Base-by-base conservation (phyloP, 306 rosid genomes). In the Trichosanthes truncata region DNA sequence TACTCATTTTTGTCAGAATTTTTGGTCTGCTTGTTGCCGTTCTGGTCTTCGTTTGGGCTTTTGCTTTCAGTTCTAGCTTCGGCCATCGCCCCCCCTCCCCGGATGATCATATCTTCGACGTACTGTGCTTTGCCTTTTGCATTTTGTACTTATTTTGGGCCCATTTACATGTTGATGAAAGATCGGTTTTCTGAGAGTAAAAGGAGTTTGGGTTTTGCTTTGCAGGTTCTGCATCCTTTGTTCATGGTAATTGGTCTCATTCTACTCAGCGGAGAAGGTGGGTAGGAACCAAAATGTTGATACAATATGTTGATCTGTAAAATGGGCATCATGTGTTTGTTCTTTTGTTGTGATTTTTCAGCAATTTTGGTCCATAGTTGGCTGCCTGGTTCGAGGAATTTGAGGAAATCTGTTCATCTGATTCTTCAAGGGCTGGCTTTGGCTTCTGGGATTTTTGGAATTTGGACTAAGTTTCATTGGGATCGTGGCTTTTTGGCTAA, bases 231-330 rank as follows among this genome's bases (percentile, higher is more conserved):
- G 67, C 99, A 95, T 84, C 99, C 99, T 76, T 62, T 95, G 49
- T 74, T 91, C 5, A 95, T 93, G 99, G 97, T 95, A 71, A 89
- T 95, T 82, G 99, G 99, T 21, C 90, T 95, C 78, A 85, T 92
- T 72, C 89, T 92, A 62, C 59, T 93, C 67, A 93, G 92, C 73
- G 99, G 99, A 80, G 97, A 95, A 89, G 99, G 99, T 91, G 85
- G 26, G 67, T 60, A 29, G 62, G 57, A 71, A 29, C 46, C 80
- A 75, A 29, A 9, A 41, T 72, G 81, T 59, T 56, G 41, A 78
- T 72, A 21, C 12, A 38, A 43, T 40, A 21, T 55, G 25, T 41
- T 60, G 52, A 23, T 78, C 40, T 63, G 66, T 13, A 31, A 3
- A 48, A 78, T 68, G 85, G 72, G 56, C 14, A 62, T 80, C 83